A percentile compares a stretch with the other conserved stretches of the same genome.
Conservation (phyloP, 73 alveolate genomes). For the Tetrahymena borealis region DNA sequence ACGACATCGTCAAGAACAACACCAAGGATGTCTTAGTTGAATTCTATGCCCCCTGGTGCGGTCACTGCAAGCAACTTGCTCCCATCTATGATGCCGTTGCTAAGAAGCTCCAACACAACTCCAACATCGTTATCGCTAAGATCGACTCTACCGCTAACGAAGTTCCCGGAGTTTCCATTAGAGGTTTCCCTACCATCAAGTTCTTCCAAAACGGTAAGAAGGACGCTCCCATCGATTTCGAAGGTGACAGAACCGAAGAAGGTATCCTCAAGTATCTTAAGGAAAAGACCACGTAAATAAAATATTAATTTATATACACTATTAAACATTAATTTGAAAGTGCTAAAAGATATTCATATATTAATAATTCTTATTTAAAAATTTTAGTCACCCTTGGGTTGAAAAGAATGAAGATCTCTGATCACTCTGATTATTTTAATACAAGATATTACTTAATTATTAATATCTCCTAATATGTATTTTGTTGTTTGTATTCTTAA, state of each 20-base stretch:
- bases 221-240: slow-evolving; percentile 4
- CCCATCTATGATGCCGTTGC: slow-evolving; percentile 92
- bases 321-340: too few species aligned
- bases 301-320: neutral
- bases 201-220: slow-evolving; percentile 49
- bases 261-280: slow-evolving; percentile 8
- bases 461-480: neutral
- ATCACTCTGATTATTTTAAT: neutral
- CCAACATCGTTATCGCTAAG: slow-evolving; percentile 73
- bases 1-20: slow-evolving; percentile 72
- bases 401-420: neutral
- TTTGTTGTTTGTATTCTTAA: neutral
- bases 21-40: slow-evolving; percentile 88
- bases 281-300: slow-evolving; percentile 25
- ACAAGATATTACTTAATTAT: neutral
- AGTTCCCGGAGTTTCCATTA: slow-evolving; percentile 55
- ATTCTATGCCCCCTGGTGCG: slow-evolving; percentile 98
- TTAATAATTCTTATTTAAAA: neutral
- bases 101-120: slow-evolving; percentile 54
- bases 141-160: slow-evolving; percentile 90
- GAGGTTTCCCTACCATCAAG: slow-evolving; percentile 91
- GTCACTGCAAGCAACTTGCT: slow-evolving; percentile 94
- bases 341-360: too few species aligned
- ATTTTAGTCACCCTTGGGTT: neutral
- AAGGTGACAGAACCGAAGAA: slow-evolving; percentile 18